Conservation (phyloP, 768 basidiomycete genomes). For the Boletus sensibilis region DNA sequence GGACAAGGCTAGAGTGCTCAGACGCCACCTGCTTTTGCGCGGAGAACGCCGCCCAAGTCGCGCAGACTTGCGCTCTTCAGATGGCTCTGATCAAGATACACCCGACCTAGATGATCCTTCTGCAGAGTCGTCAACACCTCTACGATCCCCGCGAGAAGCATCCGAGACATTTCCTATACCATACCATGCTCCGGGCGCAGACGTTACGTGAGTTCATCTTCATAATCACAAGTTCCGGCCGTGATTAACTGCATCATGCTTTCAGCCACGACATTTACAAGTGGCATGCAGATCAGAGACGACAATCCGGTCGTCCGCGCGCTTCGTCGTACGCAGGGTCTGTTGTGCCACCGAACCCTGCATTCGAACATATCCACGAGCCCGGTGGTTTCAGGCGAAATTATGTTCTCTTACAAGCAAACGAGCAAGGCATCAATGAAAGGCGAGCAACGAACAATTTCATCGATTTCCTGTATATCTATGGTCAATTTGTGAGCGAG, state of each 20-base stretch:
- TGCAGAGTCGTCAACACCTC: slow-evolving; percentile 27
- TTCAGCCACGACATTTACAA: slow-evolving; percentile 91
- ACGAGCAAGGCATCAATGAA: slow-evolving; percentile 62
- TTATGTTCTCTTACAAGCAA: slow-evolving; percentile 73
- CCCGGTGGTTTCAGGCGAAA: slow-evolving; percentile 94
- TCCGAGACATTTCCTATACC: slow-evolving; percentile 83
- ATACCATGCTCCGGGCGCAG: slow-evolving; percentile 83
- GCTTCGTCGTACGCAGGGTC: slow-evolving; percentile 68
- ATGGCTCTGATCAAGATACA: slow-evolving; percentile 27
- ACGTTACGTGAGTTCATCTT: slow-evolving; percentile 77
- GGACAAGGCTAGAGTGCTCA: slow-evolving; percentile 79
- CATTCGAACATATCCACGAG: slow-evolving; percentile 90
- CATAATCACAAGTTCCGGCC: slow-evolving; percentile 11
- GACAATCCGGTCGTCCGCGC: slow-evolving; percentile 59
- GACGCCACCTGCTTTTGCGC: slow-evolving; percentile 75
- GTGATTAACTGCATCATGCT: slow-evolving; percentile 9
- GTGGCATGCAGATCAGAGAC: slow-evolving; percentile 79
- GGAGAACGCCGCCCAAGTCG: slow-evolving; percentile 49
- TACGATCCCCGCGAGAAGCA: slow-evolving; percentile 40
- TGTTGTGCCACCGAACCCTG: slow-evolving; percentile 58
- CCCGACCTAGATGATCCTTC: slow-evolving; percentile 19
- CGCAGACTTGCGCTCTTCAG: slow-evolving; percentile 21
- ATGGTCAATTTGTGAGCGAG: slow-evolving; percentile 88
- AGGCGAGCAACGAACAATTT: slow-evolving; percentile 75
- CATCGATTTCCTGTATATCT: slow-evolving; percentile 92